These are phyloP conservation scores for Phaffia rhodozyma DNA, from an alignment of 1,284 basidiomycete species.

Conservation along the genomic window DNA sequence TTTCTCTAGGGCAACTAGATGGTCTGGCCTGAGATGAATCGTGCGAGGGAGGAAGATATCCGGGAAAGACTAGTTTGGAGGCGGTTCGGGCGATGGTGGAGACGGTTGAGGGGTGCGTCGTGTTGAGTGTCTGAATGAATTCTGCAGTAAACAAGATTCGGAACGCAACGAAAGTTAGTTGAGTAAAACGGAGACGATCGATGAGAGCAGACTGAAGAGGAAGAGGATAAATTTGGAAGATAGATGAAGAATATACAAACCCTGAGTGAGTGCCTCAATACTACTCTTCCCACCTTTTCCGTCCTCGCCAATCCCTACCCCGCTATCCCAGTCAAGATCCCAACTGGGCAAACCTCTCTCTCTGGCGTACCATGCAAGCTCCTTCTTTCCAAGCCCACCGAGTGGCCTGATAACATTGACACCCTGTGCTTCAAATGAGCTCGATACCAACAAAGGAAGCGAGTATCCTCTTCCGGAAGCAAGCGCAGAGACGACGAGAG, in stretches of 20 bases:
- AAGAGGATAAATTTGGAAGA: not conserved
- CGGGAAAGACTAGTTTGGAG: slow-evolving; percentile 61
- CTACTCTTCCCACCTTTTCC: slow-evolving; percentile 56
- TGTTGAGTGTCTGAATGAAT: slow-evolving; percentile 68
- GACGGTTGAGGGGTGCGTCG: slow-evolving; percentile 77
- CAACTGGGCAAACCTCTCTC: slow-evolving; percentile 50
- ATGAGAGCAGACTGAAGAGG: not conserved
- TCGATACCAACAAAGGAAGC: slow-evolving; percentile 11
- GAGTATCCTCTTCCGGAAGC: slow-evolving; percentile 15
- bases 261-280: slow-evolving; percentile 1
- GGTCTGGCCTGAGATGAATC: slow-evolving; percentile 18
- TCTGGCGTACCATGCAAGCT: slow-evolving; percentile 43
- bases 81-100: slow-evolving; percentile 75
- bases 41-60: slow-evolving; percentile 40
- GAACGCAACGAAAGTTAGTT: not conserved
- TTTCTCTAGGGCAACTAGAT: slow-evolving; percentile 14
- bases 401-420: slow-evolving; percentile 52
- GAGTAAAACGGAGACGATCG: not conserved
- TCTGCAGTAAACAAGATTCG: slow-evolving; percentile 37
- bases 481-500: slow-evolving; percentile 9
- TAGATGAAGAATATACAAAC: slow-evolving; percentile 11
- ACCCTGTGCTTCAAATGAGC: slow-evolving; percentile 40
- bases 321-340: slow-evolving; percentile 39
- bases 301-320: slow-evolving; percentile 45
- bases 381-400: slow-evolving; percentile 65